Percentiles rank a stretch among this genome's conserved stretches.
phyloP scores from a whole-genome alignment of 1,284 basidiomycete genomes.

The Sporisorium sorghi region DNA sequence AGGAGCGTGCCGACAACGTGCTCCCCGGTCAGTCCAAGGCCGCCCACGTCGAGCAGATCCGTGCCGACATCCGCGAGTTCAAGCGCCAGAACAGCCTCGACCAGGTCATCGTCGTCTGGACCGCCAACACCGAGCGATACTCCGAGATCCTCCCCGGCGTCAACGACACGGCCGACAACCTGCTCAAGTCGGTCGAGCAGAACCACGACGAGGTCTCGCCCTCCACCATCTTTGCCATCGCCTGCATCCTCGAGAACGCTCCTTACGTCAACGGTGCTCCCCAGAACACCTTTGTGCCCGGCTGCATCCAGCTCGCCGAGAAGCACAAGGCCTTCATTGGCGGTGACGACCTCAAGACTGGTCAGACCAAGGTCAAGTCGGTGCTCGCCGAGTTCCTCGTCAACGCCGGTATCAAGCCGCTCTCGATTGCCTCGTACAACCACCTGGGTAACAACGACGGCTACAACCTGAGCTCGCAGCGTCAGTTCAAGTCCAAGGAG shows the following conservation, averaged over 20 bases:
- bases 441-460: slow-evolving; percentile 99
- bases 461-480: slow-evolving; percentile 87
- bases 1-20: slow-evolving; percentile 91
- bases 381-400: slow-evolving; percentile 98
- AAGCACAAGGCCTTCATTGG: slow-evolving; percentile 90
- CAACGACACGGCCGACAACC: slow-evolving; percentile 92
- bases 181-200: slow-evolving; percentile 83
- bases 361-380: slow-evolving; percentile 76
- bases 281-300: slow-evolving; percentile 99
- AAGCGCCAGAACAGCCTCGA: slow-evolving; percentile 86
- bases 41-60: slow-evolving; percentile 90
- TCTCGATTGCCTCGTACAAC: slow-evolving; percentile 97
- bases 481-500: slow-evolving; percentile 97
- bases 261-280: slow-evolving; percentile 98
- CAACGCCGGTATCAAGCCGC: slow-evolving; percentile 97
- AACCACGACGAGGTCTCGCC: slow-evolving; percentile 94
- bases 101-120: slow-evolving; percentile 89
- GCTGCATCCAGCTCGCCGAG: slow-evolving; percentile 92
- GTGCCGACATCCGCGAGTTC: slow-evolving; percentile 92
- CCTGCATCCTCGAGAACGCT: slow-evolving; percentile 91
- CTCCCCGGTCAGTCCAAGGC: slow-evolving; percentile 87
- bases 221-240: slow-evolving; percentile 93
- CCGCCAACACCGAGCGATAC: slow-evolving; percentile 98
- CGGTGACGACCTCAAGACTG: slow-evolving; percentile 92
- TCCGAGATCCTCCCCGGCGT: slow-evolving; percentile 92